These are phyloP conservation scores for Dicorynia guianensis DNA, from an alignment of 306 rosid genomes.

Conservation along the genomic window DNA sequence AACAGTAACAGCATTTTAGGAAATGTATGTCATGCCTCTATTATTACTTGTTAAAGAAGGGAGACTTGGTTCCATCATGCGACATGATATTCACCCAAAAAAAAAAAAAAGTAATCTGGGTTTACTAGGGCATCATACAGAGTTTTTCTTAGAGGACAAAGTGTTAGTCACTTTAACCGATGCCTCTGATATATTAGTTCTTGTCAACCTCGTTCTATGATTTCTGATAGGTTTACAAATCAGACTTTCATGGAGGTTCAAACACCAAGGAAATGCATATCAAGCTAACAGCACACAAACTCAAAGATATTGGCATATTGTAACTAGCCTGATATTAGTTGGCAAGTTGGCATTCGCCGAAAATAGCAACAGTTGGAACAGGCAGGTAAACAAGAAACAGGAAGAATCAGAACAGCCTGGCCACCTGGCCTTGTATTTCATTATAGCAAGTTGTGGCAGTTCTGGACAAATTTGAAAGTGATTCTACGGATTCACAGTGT, in stretches of 20 bases:
- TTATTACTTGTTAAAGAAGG: slow-evolving; percentile 11
- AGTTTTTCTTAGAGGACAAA: neutral
- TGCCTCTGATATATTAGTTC: neutral
- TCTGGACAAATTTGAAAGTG: slow-evolving; percentile 15
- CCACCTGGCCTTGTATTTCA: slow-evolving; percentile 2
- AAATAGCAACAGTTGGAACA: neutral
- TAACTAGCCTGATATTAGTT: slow-evolving; percentile 6
- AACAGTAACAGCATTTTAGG: slow-evolving; percentile 23
- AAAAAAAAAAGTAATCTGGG: neutral
- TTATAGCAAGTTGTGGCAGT: neutral
- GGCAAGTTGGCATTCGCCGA: neutral
- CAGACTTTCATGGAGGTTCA: neutral
- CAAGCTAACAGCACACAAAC: neutral
- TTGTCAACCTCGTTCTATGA: neutral
- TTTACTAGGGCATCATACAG: neutral
- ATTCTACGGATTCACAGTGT: neutral
- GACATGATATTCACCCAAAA: neutral
- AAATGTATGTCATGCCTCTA: slow-evolving; percentile 10
- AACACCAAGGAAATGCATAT: neutral
- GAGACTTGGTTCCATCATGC: neutral
- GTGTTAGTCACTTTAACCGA: no score
- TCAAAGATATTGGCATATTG: slow-evolving; percentile 8
- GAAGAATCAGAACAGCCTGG: slow-evolving; percentile 21
- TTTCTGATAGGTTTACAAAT: neutral
- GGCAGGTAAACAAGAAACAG: slow-evolving; percentile 21